A percentile compares a stretch with the other conserved stretches of the same genome.
Conservation (phyloP, 768 basidiomycete species). For the Lactifluus subvellereus region DNA sequence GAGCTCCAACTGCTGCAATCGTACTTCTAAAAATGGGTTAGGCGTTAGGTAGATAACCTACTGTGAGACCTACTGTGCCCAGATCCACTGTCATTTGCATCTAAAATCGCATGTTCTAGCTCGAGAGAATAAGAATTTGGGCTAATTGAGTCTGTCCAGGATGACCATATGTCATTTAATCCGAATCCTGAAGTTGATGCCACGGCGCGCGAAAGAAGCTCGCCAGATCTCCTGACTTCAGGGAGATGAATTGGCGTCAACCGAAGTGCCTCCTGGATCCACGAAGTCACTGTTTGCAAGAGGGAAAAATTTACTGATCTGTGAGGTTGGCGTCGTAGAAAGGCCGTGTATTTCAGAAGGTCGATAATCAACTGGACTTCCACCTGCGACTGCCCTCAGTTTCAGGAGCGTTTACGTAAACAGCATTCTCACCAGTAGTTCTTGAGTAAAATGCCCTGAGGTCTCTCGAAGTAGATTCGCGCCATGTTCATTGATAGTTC, state of each 20-base stretch:
- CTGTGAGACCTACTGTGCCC: neutral
- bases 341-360: slow-evolving; percentile 15
- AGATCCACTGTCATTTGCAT: neutral
- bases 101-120: neutral
- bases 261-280: slow-evolving; percentile 39
- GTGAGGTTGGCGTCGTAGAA: neutral
- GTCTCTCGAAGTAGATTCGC: slow-evolving; percentile 6
- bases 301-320: slow-evolving; percentile 43
- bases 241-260: slow-evolving; percentile 34
- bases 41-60: neutral
- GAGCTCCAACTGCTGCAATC: neutral
- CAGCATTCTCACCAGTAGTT: neutral
- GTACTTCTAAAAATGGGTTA: slow-evolving; percentile 3
- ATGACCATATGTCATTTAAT: slow-evolving; percentile 65
- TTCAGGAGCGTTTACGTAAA: neutral
- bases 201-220: slow-evolving; percentile 43
- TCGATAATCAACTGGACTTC: slow-evolving; percentile 17
- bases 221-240: slow-evolving; percentile 30
- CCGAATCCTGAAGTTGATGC: slow-evolving; percentile 67
- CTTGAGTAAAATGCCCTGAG: neutral
- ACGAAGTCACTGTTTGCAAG: slow-evolving; percentile 50
- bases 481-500: neutral
- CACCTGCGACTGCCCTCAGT: slow-evolving; percentile 6
- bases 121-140: neutral
- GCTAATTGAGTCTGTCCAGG: slow-evolving; percentile 30